These are phyloP conservation scores for Mychonastes homosphaera DNA, from an alignment of 139 green algal genomes.

Conservation along the genomic window DNA sequence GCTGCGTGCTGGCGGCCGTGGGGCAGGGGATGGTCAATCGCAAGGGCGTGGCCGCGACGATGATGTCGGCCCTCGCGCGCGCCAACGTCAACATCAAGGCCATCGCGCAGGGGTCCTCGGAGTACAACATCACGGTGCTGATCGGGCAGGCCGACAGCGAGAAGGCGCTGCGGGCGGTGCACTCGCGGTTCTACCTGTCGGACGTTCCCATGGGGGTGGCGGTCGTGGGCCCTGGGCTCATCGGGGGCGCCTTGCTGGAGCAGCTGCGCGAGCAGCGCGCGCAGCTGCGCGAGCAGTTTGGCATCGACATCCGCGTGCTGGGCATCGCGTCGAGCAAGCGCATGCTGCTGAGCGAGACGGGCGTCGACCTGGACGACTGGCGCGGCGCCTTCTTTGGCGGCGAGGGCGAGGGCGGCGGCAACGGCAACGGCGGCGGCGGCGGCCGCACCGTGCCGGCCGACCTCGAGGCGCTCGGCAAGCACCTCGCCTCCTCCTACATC, in stretches of 20 bases:
- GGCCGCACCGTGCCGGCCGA: constrained; percentile 8
- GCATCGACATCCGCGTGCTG: constrained; percentile 81
- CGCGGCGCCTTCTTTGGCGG: constrained; percentile 59
- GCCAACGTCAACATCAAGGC: constrained; percentile 89
- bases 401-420: constrained; percentile 60
- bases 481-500: constrained; percentile 63
- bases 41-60: constrained; percentile 74
- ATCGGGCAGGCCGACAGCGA: constrained; percentile 64
- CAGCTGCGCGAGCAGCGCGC: constrained; percentile 72
- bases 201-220: constrained; percentile 78
- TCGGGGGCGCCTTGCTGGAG: constrained; percentile 78
- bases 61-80: constrained; percentile 90
- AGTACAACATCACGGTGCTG: constrained; percentile 99
- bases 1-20: constrained; percentile 89
- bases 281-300: constrained; percentile 61
- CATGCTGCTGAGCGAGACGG: constrained; percentile 74
- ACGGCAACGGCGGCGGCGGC: constrained; percentile 54
- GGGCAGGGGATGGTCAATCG: constrained; percentile 82
- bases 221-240: constrained; percentile 83
- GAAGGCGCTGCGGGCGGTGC: constrained; percentile 73
- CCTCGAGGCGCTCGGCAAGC: constrained; percentile 45
- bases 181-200: constrained; percentile 90
- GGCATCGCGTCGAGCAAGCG: constrained; percentile 51
- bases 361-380: constrained; percentile 76
- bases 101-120: constrained; percentile 70